A percentile compares a stretch with the other conserved stretches of the same genome.
These are phyloP conservation scores for Saitoella complicata DNA, from an alignment of 805 yeast species.

Conservation along the genomic window DNA sequence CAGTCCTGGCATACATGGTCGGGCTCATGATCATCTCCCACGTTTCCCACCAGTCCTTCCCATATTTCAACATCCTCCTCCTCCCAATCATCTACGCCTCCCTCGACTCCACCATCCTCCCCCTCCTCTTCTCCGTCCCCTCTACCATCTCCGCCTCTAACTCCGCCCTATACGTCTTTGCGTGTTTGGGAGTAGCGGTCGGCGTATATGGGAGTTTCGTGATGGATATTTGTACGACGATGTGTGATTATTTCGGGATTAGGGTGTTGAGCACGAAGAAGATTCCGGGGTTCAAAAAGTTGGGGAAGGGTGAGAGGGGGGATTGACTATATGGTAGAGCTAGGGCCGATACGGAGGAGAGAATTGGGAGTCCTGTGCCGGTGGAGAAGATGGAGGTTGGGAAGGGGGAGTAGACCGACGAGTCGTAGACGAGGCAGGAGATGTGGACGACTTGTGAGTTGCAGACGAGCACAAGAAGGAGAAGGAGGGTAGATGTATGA, in stretches of 20 bases:
- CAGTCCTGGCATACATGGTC: constrained; percentile 34
- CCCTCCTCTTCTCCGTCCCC: constrained; percentile 22
- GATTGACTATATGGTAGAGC: no score
- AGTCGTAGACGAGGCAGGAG: no score
- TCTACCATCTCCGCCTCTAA: constrained; percentile 16
- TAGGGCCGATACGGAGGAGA: no score
- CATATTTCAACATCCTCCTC: constrained; percentile 54
- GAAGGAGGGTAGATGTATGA: no score
- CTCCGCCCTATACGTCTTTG: constrained; percentile 29
- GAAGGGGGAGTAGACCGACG: no score
- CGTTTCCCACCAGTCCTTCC: constrained; percentile 69
- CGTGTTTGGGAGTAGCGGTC: constrained; percentile 42
- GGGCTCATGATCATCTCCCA: constrained; percentile 53
- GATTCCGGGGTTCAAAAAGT: no score
- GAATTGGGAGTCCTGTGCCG: no score
- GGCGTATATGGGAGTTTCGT: constrained; percentile 37
- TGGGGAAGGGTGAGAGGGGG: no score
- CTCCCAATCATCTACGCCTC: constrained; percentile 25
- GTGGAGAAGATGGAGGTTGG: no score
- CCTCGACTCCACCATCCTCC: constrained; percentile 32
- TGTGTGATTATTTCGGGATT: constrained; percentile 69
- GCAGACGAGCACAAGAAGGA: no score
- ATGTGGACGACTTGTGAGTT: no score
- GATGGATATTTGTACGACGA: constrained; percentile 62
- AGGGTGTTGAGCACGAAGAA: constrained; percentile 43